These are phyloP conservation scores for Populus pruinosa DNA, from an alignment of 345 rosid genomes.

Conservation along the genomic window DNA sequence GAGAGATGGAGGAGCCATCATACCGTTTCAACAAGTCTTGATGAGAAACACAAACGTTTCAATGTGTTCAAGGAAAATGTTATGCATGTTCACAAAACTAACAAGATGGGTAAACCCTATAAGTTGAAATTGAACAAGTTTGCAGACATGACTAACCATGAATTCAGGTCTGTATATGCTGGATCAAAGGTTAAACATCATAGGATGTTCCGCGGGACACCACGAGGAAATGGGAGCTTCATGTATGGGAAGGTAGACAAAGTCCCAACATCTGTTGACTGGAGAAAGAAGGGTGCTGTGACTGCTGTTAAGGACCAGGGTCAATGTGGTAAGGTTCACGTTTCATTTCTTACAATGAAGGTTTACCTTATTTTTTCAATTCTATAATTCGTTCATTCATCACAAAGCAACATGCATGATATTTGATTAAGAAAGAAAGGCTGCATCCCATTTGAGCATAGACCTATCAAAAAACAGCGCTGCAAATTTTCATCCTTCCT, in stretches of 20 bases:
- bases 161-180: conserved; percentile 54
- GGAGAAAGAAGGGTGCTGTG: conserved; percentile 82
- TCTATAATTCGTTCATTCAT: neutral
- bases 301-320: conserved; percentile 77
- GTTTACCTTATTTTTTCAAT: neutral
- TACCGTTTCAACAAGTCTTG: conserved; percentile 56
- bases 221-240: conserved; percentile 43
- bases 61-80: conserved; percentile 79
- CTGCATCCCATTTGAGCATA: neutral
- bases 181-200: conserved; percentile 76
- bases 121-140: conserved; percentile 84
- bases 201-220: conserved; percentile 47
- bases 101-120: conserved; percentile 66
- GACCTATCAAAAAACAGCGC: neutral
- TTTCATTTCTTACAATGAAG: neutral
- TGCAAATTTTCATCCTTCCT: neutral
- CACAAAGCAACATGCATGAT: neutral
- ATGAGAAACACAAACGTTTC: conserved; percentile 62
- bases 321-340: conserved; percentile 54
- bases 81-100: conserved; percentile 62
- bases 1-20: conserved; percentile 91
- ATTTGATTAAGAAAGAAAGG: neutral
- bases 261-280: conserved; percentile 56
- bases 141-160: conserved; percentile 80
- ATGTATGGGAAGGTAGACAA: conserved; percentile 45